Evolutionary conservation across 345 rosid genomes (phyloP).

Genomic region (Aquilaria malaccensis): DNA sequence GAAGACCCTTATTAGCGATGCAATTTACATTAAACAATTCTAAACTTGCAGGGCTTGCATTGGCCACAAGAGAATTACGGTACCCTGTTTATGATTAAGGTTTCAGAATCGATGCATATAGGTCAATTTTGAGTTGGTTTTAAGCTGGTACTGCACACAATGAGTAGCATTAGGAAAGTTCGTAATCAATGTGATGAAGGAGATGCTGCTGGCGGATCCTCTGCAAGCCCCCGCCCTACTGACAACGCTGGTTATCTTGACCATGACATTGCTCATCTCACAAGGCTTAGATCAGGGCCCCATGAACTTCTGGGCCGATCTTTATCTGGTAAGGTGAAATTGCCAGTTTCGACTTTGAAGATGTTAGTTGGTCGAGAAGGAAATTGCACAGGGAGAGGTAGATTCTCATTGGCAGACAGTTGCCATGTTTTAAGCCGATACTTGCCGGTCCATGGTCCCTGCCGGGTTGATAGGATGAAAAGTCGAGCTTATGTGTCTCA

Average conservation of each 20-base stretch:
- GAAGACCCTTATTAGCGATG: too few relatives aligned
- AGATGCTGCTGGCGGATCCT: slow-evolving; percentile 4
- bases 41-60: too few relatives aligned
- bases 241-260: slow-evolving; percentile 22
- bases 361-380: slow-evolving; percentile 64
- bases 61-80: too few relatives aligned
- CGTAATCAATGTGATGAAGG: slow-evolving; percentile 18
- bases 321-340: slow-evolving; percentile 18
- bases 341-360: slow-evolving; percentile 44
- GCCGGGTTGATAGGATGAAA: slow-evolving; percentile 24
- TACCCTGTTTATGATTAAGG: too few relatives aligned
- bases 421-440: slow-evolving; percentile 54
- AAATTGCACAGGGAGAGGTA: slow-evolving; percentile 48
- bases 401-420: slow-evolving; percentile 50
- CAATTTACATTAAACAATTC: too few relatives aligned
- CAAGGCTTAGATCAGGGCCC: slow-evolving; percentile 44
- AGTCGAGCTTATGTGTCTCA: slow-evolving; percentile 58
- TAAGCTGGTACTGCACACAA: slow-evolving; percentile 7
- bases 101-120: too few relatives aligned
- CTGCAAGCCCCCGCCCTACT: slow-evolving; percentile 2
- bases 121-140: too few relatives aligned
- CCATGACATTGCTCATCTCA: slow-evolving; percentile 46
- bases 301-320: slow-evolving; percentile 23
- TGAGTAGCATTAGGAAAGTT: slow-evolving; percentile 23
- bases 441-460: slow-evolving; percentile 52